A percentile compares a stretch with the other conserved stretches of the same genome.
Conservation (phyloP, 106 monocot species). For the Vanilla planifolia region DNA sequence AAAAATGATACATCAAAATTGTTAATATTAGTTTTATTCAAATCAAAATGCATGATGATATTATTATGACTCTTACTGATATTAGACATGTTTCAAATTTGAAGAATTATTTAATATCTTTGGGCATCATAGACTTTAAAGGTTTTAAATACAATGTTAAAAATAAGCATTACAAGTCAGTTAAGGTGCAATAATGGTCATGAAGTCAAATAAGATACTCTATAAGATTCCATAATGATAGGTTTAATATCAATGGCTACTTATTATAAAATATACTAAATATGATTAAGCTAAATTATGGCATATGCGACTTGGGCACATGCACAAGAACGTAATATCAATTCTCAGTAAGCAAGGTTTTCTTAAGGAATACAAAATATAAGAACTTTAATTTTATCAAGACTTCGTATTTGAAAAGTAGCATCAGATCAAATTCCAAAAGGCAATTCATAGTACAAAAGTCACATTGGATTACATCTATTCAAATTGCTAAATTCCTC, state of each 20-base stretch:
- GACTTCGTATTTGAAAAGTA: too few relatives aligned
- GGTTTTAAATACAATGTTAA: neutral
- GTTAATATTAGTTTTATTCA: neutral
- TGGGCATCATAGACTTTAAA: neutral
- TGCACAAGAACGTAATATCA: neutral
- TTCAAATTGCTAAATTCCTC: too few relatives aligned
- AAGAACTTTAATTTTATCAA: too few relatives aligned
- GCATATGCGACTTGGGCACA: neutral
- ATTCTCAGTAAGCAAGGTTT: conserved; percentile 3
- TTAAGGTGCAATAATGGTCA: neutral
- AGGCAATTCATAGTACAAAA: too few relatives aligned
- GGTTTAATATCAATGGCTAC: neutral
- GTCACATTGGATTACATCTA: too few relatives aligned
- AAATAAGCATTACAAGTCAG: neutral
- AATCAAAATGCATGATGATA: neutral
- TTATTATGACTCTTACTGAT: neutral
- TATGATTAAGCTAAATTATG: neutral
- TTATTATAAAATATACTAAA: neutral
- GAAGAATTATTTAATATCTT: neutral
- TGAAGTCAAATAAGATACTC: neutral
- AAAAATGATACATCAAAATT: neutral
- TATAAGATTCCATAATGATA: neutral
- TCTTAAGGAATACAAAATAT: neutral
- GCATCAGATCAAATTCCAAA: too few relatives aligned
- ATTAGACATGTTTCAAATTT: neutral